Conservation (phyloP, 805 yeast species). For the Ogataea corticis region DNA sequence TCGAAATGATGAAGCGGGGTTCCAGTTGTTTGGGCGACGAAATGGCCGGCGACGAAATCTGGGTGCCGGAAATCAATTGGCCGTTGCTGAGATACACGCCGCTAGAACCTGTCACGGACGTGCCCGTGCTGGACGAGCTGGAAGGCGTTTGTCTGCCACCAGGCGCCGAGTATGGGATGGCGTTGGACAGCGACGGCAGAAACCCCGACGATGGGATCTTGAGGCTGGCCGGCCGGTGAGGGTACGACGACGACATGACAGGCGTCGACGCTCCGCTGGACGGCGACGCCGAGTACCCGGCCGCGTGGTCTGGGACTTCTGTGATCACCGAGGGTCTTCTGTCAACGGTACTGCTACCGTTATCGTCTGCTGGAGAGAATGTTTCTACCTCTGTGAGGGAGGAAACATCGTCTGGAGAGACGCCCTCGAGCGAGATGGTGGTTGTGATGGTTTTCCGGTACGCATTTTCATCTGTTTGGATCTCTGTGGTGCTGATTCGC, state of each 20-base stretch:
- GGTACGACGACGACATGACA: slow-evolving; percentile 12
- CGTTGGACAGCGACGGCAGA: slow-evolving; percentile 49
- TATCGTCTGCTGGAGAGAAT: slow-evolving; percentile 8
- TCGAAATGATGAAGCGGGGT: slow-evolving; percentile 80
- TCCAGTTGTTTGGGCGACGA: slow-evolving; percentile 62
- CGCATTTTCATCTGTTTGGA: slow-evolving; percentile 17
- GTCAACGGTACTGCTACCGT: not conserved
- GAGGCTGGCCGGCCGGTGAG: slow-evolving; percentile 14
- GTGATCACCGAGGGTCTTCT: slow-evolving; percentile 2
- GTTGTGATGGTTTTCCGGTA: slow-evolving; percentile 34
- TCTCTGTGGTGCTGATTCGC: slow-evolving; percentile 18
- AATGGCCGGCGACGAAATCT: slow-evolving; percentile 71
- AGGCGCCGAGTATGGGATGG: slow-evolving; percentile 73
- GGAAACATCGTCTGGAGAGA: slow-evolving; percentile 31
- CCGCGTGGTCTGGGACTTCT: not conserved
- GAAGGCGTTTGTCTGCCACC: slow-evolving; percentile 46
- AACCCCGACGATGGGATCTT: slow-evolving; percentile 26
- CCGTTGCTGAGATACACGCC: slow-evolving; percentile 49
- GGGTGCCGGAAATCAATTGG: slow-evolving; percentile 58
- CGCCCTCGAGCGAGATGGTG: slow-evolving; percentile 36
- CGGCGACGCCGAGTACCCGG: not conserved
- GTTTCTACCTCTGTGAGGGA: slow-evolving; percentile 12
- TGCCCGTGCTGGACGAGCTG: slow-evolving; percentile 17
- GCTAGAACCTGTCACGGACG: slow-evolving; percentile 3
- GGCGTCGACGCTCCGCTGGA: slow-evolving; percentile 12